Percentiles rank a stretch among this genome's conserved stretches.
Conservation (phyloP, 331 rosid genomes). For the Stylosanthes scabra region DNA sequence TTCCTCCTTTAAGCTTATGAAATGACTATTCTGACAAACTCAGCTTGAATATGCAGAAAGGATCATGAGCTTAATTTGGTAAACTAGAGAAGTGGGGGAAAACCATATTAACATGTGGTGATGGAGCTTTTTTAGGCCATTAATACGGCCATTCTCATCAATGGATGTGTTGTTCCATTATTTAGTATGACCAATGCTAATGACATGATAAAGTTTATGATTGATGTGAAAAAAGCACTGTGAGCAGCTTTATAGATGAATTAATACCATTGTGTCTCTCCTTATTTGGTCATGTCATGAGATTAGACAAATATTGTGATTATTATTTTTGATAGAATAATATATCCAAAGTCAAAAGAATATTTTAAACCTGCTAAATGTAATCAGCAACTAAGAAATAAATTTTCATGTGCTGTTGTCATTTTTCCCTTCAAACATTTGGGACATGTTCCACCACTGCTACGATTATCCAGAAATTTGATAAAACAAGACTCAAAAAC, state of each 20-base stretch:
- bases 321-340: slow-evolving; percentile 1
- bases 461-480: neutral
- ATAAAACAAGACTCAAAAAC: neutral
- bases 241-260: neutral
- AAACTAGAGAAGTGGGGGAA: neutral
- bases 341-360: slow-evolving; percentile 8
- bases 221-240: neutral
- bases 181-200: neutral
- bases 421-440: neutral
- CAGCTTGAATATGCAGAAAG: slow-evolving; percentile 7
- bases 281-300: no score
- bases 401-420: neutral
- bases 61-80: neutral
- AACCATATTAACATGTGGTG: neutral
- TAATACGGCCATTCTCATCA: neutral
- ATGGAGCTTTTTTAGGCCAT: neutral
- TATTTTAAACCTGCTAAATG: slow-evolving; percentile 2
- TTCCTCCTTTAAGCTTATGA: slow-evolving; percentile 3
- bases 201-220: neutral
- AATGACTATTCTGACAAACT: slow-evolving; percentile 5
- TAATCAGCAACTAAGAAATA: slow-evolving; percentile 5
- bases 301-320: no score
- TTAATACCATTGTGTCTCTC: slow-evolving; percentile 5
- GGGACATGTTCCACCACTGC: neutral
- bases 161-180: neutral